Conservation (phyloP, 768 basidiomycete genomes). For the Suillus subalutaceus region DNA sequence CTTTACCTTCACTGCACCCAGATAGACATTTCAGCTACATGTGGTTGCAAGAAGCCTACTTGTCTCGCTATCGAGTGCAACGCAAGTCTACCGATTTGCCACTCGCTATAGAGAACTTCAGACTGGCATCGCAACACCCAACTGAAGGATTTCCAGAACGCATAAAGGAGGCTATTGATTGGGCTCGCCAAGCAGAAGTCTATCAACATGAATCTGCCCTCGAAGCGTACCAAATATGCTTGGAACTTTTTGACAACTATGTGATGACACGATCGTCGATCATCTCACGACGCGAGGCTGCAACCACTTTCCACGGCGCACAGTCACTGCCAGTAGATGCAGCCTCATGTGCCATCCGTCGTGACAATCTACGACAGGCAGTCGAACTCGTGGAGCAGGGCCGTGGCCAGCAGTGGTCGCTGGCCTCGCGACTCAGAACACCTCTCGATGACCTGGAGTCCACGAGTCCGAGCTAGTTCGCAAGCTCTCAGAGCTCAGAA, state of each 20-base stretch:
- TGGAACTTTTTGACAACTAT: background rate
- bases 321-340: background rate
- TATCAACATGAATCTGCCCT: background rate
- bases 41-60: background rate
- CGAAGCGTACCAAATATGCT: background rate
- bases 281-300: background rate
- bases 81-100: background rate
- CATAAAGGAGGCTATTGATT: too few relatives aligned
- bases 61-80: background rate
- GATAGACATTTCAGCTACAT: rapidly evolving
- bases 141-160: background rate
- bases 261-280: background rate
- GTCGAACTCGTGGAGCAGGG: background rate
- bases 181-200: too few relatives aligned
- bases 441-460: background rate
- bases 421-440: background rate
- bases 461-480: background rate
- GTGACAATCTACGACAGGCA: background rate
- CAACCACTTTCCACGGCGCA: background rate
- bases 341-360: background rate
- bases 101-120: background rate
- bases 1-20: background rate
- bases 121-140: background rate
- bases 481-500: background rate
- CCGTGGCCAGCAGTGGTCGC: background rate